These are phyloP conservation scores for Pythium rhizo-oryzae DNA, from an alignment of 352 stramenopile genomes.

Conservation along the genomic window DNA sequence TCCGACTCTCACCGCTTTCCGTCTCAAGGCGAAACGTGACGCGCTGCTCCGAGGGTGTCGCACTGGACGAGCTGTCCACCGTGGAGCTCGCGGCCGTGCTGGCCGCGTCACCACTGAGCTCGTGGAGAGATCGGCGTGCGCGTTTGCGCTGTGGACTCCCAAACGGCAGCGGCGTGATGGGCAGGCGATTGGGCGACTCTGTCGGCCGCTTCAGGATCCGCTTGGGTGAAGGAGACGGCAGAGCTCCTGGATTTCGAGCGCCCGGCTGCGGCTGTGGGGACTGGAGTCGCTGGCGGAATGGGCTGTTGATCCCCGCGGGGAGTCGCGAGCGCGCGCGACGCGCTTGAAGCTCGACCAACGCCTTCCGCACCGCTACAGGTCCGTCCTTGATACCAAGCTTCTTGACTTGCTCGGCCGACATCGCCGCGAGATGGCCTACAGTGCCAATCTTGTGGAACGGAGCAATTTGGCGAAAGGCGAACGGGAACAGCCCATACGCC, in stretches of 20 bases:
- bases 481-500: slow-evolving; percentile 56
- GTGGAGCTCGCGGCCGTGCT: slow-evolving; percentile 9
- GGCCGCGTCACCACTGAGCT: slow-evolving; percentile 31
- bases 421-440: slow-evolving; percentile 63
- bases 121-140: slow-evolving; percentile 42
- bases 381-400: slow-evolving; percentile 67
- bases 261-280: slow-evolving; percentile 5
- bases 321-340: slow-evolving; percentile 41
- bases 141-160: slow-evolving; percentile 51
- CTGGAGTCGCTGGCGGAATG: slow-evolving; percentile 36
- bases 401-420: slow-evolving; percentile 50
- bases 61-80: slow-evolving; percentile 14
- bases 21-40: slow-evolving; percentile 59
- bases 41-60: slow-evolving; percentile 14
- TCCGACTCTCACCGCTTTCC: slow-evolving; percentile 36
- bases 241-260: slow-evolving; percentile 5
- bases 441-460: slow-evolving; percentile 73
- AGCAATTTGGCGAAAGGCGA: slow-evolving; percentile 57
- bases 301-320: slow-evolving; percentile 34
- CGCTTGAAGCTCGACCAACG: slow-evolving; percentile 56
- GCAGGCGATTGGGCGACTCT: slow-evolving; percentile 14
- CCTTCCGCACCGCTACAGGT: slow-evolving; percentile 49
- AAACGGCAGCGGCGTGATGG: slow-evolving; percentile 28
- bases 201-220: slow-evolving; percentile 43
- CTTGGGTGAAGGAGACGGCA: slow-evolving; percentile 37